Conservation (phyloP, 129 eudicot genomes). For the Artemisia argyi region DNA sequence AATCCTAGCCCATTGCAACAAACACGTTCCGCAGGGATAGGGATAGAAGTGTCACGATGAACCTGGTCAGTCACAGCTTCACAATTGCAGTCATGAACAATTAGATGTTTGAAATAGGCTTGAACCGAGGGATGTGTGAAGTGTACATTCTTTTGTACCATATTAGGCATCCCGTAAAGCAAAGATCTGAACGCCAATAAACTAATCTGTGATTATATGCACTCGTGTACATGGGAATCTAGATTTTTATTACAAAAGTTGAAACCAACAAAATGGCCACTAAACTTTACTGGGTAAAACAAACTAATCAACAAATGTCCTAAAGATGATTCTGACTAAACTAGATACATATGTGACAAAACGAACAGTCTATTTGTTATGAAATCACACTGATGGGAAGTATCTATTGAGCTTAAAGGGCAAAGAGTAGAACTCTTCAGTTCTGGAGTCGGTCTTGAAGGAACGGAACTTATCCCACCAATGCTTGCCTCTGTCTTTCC, state of each 20-base stretch:
- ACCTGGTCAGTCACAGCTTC: too few species aligned
- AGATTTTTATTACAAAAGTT: not conserved
- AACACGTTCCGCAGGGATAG: too few species aligned
- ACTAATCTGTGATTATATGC: too few species aligned
- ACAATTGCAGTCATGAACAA: too few species aligned
- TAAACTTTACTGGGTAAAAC: not conserved
- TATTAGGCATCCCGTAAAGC: too few species aligned
- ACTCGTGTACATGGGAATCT: not conserved
- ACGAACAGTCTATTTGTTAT: too few species aligned
- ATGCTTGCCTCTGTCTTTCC: constrained; percentile 57
- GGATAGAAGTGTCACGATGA: too few species aligned
- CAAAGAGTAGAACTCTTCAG: constrained; percentile 61
- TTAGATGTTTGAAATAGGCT: too few species aligned
- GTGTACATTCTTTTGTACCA: too few species aligned
- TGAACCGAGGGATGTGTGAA: too few species aligned
- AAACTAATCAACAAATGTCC: constrained; percentile 9
- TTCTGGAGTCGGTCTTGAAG: constrained; percentile 51
- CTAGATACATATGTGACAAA: not conserved
- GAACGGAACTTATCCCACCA: constrained; percentile 74
- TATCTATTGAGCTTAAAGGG: constrained; percentile 61
- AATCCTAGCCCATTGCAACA: too few species aligned
- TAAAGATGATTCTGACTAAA: not conserved
- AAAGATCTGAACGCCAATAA: too few species aligned
- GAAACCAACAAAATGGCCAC: constrained; percentile 5
- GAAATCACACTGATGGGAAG: constrained; percentile 54